Base-by-base conservation (phyloP, 441 rosid genomes). In the Eutrema salsugineum region DNA sequence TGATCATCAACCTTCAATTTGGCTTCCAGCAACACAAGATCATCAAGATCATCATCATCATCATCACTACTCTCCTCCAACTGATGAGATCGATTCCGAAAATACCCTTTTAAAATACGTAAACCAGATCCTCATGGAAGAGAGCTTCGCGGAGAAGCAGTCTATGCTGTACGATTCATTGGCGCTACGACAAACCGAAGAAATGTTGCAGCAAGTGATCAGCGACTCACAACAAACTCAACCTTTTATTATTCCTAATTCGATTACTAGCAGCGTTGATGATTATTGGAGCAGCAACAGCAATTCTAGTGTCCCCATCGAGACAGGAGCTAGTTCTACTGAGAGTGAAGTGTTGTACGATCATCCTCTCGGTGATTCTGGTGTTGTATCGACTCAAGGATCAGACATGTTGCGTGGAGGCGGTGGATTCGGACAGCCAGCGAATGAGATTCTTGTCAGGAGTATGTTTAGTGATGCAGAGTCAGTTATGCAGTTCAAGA, bases 401-500 rank as follows among this genome's bases (percentile, higher is more conserved):
- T 20, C 64, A 2, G 43, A 35, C 63, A 19, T 12, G 72, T 39
- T 47, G 33, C 44, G 17, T 36, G 54, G 47, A 19, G 20, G 16
- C 32, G n/a, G 16, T 0, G 38, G 11, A 47, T 59, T 50, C 47
- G 50, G 62, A 15, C 60, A 70, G 50, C 60, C 72, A 24, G 56
- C 42, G 8, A 71, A 35, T 48, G 77, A 72, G 78, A 62, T 66
- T 72, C 74, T 77, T 15, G 61, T 49, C 1, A 55, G 20, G 12
- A 84, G 88, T 81, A 67, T 80, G 33, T 86, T 87, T 72, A 75
- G 80, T 58, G 82, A 83, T 63, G 70, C 83, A 60, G 87, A 87
- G 1, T 86, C 86, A 53, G 84, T 78, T 22, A 68, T 83, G 77
- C 96, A 89, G 78, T 91, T 91, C 71, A 82, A 84, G 57, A 89